Conservation (phyloP, 805 yeast genomes). For the Candida anglica region DNA sequence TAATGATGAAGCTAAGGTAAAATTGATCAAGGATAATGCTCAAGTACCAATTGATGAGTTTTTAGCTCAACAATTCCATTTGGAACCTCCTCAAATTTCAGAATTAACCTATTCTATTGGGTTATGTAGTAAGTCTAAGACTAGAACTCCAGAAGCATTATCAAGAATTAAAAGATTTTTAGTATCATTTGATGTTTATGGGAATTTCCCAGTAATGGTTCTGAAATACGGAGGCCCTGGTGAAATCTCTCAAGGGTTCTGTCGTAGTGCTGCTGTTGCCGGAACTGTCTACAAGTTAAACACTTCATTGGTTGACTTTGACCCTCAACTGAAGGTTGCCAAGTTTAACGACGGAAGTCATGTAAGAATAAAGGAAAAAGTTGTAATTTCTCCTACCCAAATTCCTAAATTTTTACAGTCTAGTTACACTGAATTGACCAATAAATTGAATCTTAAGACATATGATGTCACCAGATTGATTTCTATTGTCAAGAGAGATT, state of each 20-base stretch:
- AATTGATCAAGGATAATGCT: conserved; percentile 53
- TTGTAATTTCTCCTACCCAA: conserved; percentile 72
- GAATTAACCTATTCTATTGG: conserved; percentile 89
- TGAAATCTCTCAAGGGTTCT: conserved; percentile 93
- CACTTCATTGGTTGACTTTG: conserved; percentile 61
- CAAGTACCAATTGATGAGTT: conserved; percentile 57
- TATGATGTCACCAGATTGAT: conserved; percentile 70
- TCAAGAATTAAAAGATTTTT: conserved; percentile 80
- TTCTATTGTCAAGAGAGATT: conserved; percentile 79
- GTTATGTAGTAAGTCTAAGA: conserved; percentile 56
- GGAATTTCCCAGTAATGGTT: conserved; percentile 87
- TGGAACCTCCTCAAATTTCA: conserved; percentile 69
- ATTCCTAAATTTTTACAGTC: conserved; percentile 38
- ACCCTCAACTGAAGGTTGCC: conserved; percentile 65
- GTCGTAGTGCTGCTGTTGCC: conserved; percentile 96
- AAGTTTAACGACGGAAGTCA: conserved; percentile 69
- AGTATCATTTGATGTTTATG: conserved; percentile 84
- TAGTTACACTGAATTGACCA: conserved; percentile 36
- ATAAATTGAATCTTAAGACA: conserved; percentile 34
- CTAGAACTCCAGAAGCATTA: conserved; percentile 70
- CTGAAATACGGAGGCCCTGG: conserved; percentile 96
- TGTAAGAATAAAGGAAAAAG: conserved; percentile 73
- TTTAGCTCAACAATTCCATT: conserved; percentile 59
- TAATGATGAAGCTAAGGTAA: conserved; percentile 58
- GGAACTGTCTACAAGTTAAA: conserved; percentile 90